Conservation (phyloP, 2,329 filamentous ascomycete species). For the Metarhizium guizhouense region DNA sequence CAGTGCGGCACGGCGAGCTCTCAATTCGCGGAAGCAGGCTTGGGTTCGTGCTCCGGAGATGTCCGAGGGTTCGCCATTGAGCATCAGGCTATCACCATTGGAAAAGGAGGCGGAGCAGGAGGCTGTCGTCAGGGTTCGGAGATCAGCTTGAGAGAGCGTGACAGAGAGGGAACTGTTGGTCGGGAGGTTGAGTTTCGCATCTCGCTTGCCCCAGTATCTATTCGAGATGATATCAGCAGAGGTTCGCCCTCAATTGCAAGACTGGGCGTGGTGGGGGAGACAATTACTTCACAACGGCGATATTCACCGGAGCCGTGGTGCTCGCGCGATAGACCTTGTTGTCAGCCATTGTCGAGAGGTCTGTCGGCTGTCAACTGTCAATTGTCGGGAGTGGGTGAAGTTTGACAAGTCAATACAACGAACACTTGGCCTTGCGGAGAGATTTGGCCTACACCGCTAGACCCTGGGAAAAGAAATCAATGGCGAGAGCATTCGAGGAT, state of each 20-base stretch:
- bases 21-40: slow-evolving; percentile 83
- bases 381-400: background rate
- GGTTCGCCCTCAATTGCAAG: background rate
- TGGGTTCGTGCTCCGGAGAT: slow-evolving; percentile 85
- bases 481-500: too few relatives aligned
- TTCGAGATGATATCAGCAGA: background rate
- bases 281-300: slow-evolving; percentile 85
- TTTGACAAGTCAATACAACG: too few relatives aligned
- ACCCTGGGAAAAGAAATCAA: too few relatives aligned
- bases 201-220: slow-evolving; percentile 90
- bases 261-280: background rate
- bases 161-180: slow-evolving; percentile 98
- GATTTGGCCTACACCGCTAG: too few relatives aligned
- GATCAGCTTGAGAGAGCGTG: slow-evolving; percentile 86
- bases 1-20: slow-evolving; percentile 64
- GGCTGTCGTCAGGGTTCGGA: slow-evolving; percentile 92
- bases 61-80: slow-evolving; percentile 78
- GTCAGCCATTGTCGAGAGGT: slow-evolving; percentile 31
- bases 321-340: slow-evolving; percentile 74
- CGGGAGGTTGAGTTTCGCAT: slow-evolving; percentile 86
- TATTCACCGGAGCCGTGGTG: slow-evolving; percentile 96
- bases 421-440: too few relatives aligned
- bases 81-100: slow-evolving; percentile 60
- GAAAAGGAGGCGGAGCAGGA: slow-evolving; percentile 71
- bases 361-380: background rate